phyloP scores from a whole-genome alignment of 2,329 filamentous ascomycete species.

The Sclerotinia sclerotiorum region DNA sequence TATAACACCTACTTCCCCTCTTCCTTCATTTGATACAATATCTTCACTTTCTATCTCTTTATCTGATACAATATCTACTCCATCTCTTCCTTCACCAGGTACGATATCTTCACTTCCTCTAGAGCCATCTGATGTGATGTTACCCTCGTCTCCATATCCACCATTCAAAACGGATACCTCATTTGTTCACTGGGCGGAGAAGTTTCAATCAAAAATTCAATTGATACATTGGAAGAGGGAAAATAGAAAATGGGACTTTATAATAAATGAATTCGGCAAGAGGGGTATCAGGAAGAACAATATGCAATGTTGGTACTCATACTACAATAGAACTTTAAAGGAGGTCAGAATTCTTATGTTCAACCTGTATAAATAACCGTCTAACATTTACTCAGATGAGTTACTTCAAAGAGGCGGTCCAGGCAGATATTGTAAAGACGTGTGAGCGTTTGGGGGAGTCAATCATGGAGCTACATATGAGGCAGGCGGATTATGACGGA shows the following conservation, averaged over 20 bases:
- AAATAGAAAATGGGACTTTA: not conserved
- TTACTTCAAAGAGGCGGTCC: not conserved
- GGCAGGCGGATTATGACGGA: not conserved
- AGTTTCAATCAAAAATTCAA: not conserved
- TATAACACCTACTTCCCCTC: not conserved
- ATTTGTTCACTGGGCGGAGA: not conserved
- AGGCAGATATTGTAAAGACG: not conserved
- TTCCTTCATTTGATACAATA: not conserved
- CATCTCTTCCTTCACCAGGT: not conserved
- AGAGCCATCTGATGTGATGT: not conserved
- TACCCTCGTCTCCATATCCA: not conserved
- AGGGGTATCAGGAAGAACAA: not conserved
- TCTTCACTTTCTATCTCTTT: not conserved
- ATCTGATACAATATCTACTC: not conserved
- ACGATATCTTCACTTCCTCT: not conserved
- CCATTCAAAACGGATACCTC: not conserved
- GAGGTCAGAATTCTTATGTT: not conserved
- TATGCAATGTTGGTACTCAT: not conserved
- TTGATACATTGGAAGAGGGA: not conserved
- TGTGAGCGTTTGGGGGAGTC: not conserved
- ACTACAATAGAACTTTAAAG: not conserved
- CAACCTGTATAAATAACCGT: not conserved
- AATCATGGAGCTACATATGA: not conserved
- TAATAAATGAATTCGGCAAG: not conserved
- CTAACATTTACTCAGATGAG: not conserved